A percentile compares a stretch with the other conserved stretches of the same genome.
Evolutionary conservation across 2,329 filamentous ascomycete species (phyloP).

Genomic region (Harringtonia aguacate): DNA sequence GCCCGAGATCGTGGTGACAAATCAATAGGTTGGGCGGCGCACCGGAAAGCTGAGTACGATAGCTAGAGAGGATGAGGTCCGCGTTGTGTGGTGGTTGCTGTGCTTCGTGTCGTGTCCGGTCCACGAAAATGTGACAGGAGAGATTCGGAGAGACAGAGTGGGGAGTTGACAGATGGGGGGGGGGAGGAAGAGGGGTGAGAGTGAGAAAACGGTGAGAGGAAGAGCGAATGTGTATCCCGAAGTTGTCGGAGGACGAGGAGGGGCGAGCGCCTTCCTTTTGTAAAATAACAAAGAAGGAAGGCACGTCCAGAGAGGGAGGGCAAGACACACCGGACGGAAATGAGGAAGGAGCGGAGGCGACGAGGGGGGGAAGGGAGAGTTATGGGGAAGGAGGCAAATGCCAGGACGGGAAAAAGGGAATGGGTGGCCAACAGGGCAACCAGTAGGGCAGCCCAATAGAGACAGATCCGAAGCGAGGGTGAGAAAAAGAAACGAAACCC

Average conservation of each 20-base stretch:
- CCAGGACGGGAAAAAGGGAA: not conserved
- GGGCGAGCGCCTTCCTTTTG: not conserved
- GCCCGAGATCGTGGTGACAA: no score
- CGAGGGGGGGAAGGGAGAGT: not conserved
- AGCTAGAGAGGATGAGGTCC: no score
- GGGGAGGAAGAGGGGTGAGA: conserved; percentile 8
- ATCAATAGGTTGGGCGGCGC: no score
- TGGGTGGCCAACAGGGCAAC: not conserved
- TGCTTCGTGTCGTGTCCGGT: not conserved
- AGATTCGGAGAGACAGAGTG: conserved; percentile 2
- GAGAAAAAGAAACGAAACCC: no score
- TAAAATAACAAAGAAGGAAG: conserved; percentile 1
- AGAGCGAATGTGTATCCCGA: no score
- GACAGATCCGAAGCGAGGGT: no score
- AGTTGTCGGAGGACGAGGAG: no score
- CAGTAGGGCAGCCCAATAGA: no score
- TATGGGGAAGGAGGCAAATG: not conserved
- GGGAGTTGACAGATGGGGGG: not conserved
- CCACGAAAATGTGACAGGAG: conserved; percentile 1
- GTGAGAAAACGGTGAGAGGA: not conserved
- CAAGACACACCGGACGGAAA: not conserved
- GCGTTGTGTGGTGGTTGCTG: not conserved
- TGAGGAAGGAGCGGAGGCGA: not conserved
- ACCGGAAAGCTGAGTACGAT: no score
- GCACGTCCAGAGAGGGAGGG: not conserved